phyloP scores from a whole-genome alignment of 768 basidiomycete genomes.

The Phlegmacium glaucopus region DNA sequence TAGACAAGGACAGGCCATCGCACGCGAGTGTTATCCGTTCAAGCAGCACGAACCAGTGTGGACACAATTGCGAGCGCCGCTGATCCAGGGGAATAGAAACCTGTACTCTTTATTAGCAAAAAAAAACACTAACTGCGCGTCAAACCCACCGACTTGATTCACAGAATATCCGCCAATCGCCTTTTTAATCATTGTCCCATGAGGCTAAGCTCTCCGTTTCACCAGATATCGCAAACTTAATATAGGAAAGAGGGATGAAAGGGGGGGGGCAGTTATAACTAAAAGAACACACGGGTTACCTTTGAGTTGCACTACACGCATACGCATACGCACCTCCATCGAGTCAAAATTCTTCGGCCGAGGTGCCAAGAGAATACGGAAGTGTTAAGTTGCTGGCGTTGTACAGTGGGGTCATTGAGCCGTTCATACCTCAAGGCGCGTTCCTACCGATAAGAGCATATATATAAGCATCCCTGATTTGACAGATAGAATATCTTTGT shows the following conservation, averaged over 20 bases:
- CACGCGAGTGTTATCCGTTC: no score
- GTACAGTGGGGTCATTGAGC: slow-evolving; percentile 29
- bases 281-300: slow-evolving; percentile 42
- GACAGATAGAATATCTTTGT: no score
- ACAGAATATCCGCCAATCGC: no score
- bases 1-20: no score
- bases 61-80: no score
- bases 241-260: neutral
- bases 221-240: slow-evolving; percentile 60
- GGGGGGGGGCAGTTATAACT: neutral
- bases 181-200: slow-evolving; percentile 64
- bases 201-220: slow-evolving; percentile 68
- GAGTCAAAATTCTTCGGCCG: slow-evolving; percentile 44
- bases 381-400: slow-evolving; percentile 37
- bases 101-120: slow-evolving; percentile 64
- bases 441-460: slow-evolving; percentile 36
- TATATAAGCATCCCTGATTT: no score
- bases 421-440: slow-evolving; percentile 48
- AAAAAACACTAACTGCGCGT: slow-evolving; percentile 56
- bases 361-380: slow-evolving; percentile 45
- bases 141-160: no score
- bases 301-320: slow-evolving; percentile 59
- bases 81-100: slow-evolving; percentile 55
- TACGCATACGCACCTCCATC: slow-evolving; percentile 76
- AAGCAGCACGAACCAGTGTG: no score